A percentile compares a stretch with the other conserved stretches of the same genome.
These are phyloP conservation scores for Aspergillaceae sp. DNA, from an alignment of 2,329 filamentous ascomycete species.

Conservation along the genomic window DNA sequence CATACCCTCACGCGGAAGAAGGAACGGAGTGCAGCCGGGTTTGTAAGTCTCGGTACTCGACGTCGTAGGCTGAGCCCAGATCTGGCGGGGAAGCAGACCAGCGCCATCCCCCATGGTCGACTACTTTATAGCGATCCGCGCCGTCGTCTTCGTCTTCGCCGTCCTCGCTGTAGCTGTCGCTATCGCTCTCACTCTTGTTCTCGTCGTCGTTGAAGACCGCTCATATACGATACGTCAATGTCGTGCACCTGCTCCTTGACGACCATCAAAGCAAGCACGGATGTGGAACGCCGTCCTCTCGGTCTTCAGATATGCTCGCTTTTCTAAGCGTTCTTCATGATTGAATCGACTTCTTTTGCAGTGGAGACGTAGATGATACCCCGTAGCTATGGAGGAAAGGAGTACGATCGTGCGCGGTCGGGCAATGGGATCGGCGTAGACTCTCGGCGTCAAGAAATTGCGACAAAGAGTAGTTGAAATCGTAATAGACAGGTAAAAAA, in stretches of 20 bases:
- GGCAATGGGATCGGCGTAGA: neutral
- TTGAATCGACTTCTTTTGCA: neutral
- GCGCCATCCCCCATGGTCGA: constrained; percentile 27
- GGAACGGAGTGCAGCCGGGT: constrained; percentile 54
- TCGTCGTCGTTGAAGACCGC: neutral
- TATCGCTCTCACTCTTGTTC: neutral
- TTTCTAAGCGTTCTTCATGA: neutral
- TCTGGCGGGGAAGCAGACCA: constrained; percentile 30
- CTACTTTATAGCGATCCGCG: constrained; percentile 8
- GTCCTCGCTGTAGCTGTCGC: neutral
- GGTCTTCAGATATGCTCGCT: neutral
- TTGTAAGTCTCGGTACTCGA: constrained; percentile 28
- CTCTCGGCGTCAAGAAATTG: no score
- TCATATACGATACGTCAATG: constrained; percentile 1
- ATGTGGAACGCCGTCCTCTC: neutral
- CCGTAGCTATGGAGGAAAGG: neutral
- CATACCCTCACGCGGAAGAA: constrained; percentile 51
- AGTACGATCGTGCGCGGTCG: neutral
- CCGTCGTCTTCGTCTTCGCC: constrained; percentile 4
- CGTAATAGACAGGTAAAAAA: no score
- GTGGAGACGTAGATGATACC: no score
- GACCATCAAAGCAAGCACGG: neutral
- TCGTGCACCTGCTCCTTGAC: neutral
- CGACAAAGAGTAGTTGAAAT: no score
- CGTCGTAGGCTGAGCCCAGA: constrained; percentile 32